Conservation (phyloP, 1,284 basidiomycete genomes). For the Boletus semigastroideus region DNA sequence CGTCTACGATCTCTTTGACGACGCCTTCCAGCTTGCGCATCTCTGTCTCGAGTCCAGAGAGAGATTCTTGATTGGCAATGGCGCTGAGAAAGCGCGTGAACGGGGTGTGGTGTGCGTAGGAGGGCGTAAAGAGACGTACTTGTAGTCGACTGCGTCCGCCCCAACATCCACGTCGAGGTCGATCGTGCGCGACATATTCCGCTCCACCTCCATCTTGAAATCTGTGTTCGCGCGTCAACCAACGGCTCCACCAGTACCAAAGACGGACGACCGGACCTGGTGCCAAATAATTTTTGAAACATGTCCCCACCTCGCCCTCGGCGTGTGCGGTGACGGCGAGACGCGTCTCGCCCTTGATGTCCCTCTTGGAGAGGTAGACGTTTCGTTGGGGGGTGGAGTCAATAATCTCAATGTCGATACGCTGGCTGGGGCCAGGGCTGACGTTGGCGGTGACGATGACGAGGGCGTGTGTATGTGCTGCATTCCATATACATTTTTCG, state of each 20-base stretch:
- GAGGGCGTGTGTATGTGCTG: slow-evolving; percentile 81
- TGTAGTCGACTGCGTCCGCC: slow-evolving; percentile 98
- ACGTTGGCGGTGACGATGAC: slow-evolving; percentile 96
- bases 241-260: too few relatives aligned
- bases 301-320: slow-evolving; percentile 94
- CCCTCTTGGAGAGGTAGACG: slow-evolving; percentile 88
- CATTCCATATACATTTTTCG: slow-evolving; percentile 90
- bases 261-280: slow-evolving; percentile 51
- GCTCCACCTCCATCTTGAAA: slow-evolving; percentile 15
- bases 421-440: slow-evolving; percentile 67
- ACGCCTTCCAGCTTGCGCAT: slow-evolving; percentile 97
- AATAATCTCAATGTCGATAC: slow-evolving; percentile 91
- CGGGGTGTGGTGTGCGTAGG: neutral
- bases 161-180: slow-evolving; percentile 98
- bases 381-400: slow-evolving; percentile 89
- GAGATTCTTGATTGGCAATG: slow-evolving; percentile 97
- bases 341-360: slow-evolving; percentile 87
- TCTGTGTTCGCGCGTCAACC: slow-evolving; percentile 12
- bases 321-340: slow-evolving; percentile 93
- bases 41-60: slow-evolving; percentile 95
- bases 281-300: slow-evolving; percentile 82
- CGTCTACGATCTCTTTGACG: slow-evolving; percentile 93
- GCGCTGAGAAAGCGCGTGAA: slow-evolving; percentile 53
- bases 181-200: slow-evolving; percentile 61
- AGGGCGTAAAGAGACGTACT: slow-evolving; percentile 51